A percentile compares a stretch with the other conserved stretches of the same genome.
These are phyloP conservation scores for Oemleria cerasiformis DNA, from an alignment of 306 rosid genomes.

Conservation along the genomic window DNA sequence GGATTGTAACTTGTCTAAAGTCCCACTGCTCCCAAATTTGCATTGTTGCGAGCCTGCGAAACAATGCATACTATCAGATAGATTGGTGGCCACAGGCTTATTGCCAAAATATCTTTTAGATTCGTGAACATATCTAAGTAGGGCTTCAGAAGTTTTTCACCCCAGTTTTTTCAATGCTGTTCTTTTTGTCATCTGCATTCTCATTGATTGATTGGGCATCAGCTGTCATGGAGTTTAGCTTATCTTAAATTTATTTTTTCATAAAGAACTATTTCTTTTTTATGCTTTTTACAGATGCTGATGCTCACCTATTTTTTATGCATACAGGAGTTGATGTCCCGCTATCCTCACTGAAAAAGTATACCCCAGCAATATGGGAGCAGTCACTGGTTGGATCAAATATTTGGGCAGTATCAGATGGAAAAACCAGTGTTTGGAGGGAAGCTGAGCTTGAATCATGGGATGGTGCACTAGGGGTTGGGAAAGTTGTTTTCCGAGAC, in stretches of 20 bases:
- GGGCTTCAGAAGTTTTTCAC: background rate
- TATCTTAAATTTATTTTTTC: background rate
- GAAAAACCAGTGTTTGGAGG: constrained; percentile 66
- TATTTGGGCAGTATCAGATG: constrained; percentile 71
- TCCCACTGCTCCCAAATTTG: constrained; percentile 14
- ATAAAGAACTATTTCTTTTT: background rate
- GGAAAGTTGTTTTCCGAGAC: constrained; percentile 79
- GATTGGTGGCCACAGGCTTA: constrained; percentile 9
- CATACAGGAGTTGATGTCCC: constrained; percentile 73
- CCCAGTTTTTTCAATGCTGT: background rate
- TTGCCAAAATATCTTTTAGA: background rate
- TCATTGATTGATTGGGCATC: background rate
- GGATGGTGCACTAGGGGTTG: constrained; percentile 62
- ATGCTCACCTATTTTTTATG: constrained; percentile 12
- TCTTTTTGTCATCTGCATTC: background rate
- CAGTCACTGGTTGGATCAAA: constrained; percentile 70
- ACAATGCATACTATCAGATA: constrained; percentile 21
- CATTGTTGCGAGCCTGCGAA: constrained; percentile 8
- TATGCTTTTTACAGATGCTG: background rate
- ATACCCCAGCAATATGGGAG: constrained; percentile 70
- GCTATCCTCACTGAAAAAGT: constrained; percentile 60
- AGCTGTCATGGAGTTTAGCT: background rate
- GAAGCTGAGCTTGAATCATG: constrained; percentile 91
- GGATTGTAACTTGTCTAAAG: constrained; percentile 15
- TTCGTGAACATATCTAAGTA: background rate